These are phyloP conservation scores for Aspergillus tubingensis DNA, from an alignment of 2,329 filamentous ascomycete genomes.

Conservation along the genomic window DNA sequence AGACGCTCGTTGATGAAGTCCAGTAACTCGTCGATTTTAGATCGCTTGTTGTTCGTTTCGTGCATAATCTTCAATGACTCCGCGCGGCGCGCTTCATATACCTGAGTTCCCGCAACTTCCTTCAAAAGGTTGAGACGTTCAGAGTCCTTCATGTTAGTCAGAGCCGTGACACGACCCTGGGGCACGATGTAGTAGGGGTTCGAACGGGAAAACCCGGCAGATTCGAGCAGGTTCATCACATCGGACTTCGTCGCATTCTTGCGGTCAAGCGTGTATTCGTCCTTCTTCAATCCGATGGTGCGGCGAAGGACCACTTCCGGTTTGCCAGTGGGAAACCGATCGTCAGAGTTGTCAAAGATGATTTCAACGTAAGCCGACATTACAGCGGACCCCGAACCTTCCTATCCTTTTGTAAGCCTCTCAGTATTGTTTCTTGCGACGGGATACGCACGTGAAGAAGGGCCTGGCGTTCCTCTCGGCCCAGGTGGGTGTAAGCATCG, in stretches of 20 bases:
- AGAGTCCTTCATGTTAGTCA: conserved; percentile 98
- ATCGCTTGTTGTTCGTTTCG: conserved; percentile 90
- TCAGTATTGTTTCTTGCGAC: neutral
- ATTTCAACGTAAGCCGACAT: conserved; percentile 99
- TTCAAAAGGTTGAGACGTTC: conserved; percentile 88
- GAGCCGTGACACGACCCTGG: conserved; percentile 88
- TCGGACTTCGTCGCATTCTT: conserved; percentile 95
- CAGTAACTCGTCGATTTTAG: conserved; percentile 90
- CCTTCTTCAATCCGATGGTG: conserved; percentile 96
- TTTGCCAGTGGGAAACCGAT: conserved; percentile 90
- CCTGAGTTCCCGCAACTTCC: conserved; percentile 96
- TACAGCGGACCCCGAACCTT: conserved; percentile 94
- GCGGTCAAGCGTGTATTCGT: conserved; percentile 95
- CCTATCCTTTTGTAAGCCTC: conserved; percentile 50
- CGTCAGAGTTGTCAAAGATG: conserved; percentile 96
- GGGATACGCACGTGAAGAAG: conserved; percentile 70
- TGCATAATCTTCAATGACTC: conserved; percentile 97
- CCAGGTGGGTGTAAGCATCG: conserved; percentile 96
- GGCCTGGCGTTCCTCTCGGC: conserved; percentile 90
- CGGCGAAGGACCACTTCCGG: conserved; percentile 87
- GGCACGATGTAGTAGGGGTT: conserved; percentile 99
- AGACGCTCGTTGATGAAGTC: conserved; percentile 90
- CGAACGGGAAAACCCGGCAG: conserved; percentile 91
- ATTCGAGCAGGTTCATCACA: conserved; percentile 92
- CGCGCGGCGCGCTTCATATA: conserved; percentile 87